Evolutionary conservation across 768 basidiomycete species (phyloP).

Genomic region (Royoungia palumana): DNA sequence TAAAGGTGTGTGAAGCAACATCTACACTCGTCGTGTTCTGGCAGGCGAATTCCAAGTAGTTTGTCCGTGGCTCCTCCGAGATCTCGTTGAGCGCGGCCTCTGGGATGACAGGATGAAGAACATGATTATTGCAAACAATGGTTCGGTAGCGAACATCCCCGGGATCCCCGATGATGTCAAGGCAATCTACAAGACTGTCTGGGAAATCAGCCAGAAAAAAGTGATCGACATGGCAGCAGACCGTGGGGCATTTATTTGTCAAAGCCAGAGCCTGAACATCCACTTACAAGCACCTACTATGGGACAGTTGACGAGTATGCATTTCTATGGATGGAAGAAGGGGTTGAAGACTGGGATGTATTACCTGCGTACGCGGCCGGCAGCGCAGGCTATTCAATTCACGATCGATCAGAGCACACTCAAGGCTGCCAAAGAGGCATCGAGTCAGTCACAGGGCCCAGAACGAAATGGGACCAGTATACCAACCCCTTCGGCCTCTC

Average conservation of each 20-base stretch:
- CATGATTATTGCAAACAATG: constrained; percentile 96
- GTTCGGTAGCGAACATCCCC: constrained; percentile 83
- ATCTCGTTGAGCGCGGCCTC: constrained; percentile 90
- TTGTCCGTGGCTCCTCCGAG: constrained; percentile 98
- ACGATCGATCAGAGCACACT: constrained; percentile 85
- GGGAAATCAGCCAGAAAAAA: constrained; percentile 99
- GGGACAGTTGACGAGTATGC: constrained; percentile 93
- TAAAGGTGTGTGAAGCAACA: constrained; percentile 61
- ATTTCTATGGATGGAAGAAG: constrained; percentile 99
- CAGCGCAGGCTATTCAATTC: constrained; percentile 96
- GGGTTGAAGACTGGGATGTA: constrained; percentile 99
- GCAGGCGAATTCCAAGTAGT: constrained; percentile 99
- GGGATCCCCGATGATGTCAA: constrained; percentile 88
- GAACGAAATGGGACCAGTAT: constrained; percentile 17
- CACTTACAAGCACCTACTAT: constrained; percentile 86
- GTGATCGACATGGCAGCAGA: constrained; percentile 98
- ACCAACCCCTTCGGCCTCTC: constrained; percentile 24
- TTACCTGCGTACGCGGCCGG: constrained; percentile 92
- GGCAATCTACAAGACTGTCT: constrained; percentile 99
- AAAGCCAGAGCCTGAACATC: constrained; percentile 91
- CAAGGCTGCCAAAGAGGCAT: constrained; percentile 46
- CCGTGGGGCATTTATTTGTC: constrained; percentile 96
- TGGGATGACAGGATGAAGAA: constrained; percentile 99
- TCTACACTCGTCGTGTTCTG: constrained; percentile 98
- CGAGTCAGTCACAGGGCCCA: constrained; percentile 14